These are phyloP conservation scores for Flueggea neowawraea DNA, from an alignment of 441 rosid species.

Conservation along the genomic window DNA sequence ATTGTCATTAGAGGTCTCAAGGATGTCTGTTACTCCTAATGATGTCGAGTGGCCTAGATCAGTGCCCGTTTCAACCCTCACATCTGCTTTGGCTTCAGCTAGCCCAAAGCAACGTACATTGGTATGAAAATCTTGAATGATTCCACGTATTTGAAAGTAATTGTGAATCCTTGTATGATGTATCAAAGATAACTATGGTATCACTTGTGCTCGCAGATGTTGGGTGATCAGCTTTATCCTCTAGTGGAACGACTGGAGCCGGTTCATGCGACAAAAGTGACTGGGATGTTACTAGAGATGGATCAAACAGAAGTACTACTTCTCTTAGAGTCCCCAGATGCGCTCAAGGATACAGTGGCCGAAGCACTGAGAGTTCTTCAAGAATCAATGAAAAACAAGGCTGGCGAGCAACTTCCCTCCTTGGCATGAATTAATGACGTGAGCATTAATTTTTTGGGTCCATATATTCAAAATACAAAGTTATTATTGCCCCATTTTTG, in stretches of 20 bases:
- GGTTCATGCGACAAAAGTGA: constrained; percentile 52
- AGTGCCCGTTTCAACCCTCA: constrained; percentile 48
- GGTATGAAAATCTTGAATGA: constrained; percentile 20
- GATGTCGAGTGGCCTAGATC: constrained; percentile 28
- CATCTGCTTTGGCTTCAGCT: constrained; percentile 57
- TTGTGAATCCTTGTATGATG: no score
- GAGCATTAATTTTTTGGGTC: not conserved
- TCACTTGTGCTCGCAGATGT: constrained; percentile 32
- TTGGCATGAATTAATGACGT: constrained; percentile 33
- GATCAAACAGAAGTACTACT: constrained; percentile 76
- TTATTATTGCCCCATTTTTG: no score
- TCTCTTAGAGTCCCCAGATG: constrained; percentile 75
- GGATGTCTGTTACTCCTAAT: constrained; percentile 26
- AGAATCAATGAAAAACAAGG: constrained; percentile 28
- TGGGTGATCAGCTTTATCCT: constrained; percentile 71
- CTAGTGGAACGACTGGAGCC: constrained; percentile 57
- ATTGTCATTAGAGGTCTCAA: constrained; percentile 34
- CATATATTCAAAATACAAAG: not conserved
- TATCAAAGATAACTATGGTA: not conserved
- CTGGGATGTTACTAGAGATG: constrained; percentile 91
- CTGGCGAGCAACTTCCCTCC: constrained; percentile 34
- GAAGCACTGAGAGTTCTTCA: constrained; percentile 72
- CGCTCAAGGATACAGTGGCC: constrained; percentile 59
- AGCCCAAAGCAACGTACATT: constrained; percentile 30
- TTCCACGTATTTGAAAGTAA: no score